These are phyloP conservation scores for Arxiozyma telluris DNA, from an alignment of 1,139 yeast genomes.

Conservation along the genomic window DNA sequence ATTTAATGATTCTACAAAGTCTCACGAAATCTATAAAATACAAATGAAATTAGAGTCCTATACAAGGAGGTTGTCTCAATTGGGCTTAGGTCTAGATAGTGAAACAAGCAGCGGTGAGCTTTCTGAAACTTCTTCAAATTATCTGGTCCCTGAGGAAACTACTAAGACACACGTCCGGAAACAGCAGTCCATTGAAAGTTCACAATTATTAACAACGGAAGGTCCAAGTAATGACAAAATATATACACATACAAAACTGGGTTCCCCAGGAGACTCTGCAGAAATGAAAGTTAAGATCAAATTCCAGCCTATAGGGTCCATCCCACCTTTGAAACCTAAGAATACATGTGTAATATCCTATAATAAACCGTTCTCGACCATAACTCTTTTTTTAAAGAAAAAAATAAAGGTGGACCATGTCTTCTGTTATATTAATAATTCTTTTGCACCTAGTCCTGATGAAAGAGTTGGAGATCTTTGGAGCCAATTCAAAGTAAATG, in stretches of 20 bases:
- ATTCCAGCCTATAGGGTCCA: constrained; percentile 29
- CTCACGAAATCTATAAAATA: constrained; percentile 4
- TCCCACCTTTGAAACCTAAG: constrained; percentile 21
- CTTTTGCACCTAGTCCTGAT: constrained; percentile 30
- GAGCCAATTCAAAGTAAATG: constrained; percentile 26
- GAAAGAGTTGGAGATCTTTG: constrained; percentile 28
- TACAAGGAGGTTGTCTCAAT: constrained; percentile 20
- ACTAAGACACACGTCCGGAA: background rate
- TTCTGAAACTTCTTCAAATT: background rate
- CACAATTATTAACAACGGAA: background rate
- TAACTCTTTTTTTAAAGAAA: constrained; percentile 18
- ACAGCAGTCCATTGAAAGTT: background rate
- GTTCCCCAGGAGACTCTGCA: background rate
- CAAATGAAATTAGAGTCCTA: constrained; percentile 21
- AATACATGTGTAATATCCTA: constrained; percentile 22
- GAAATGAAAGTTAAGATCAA: constrained; percentile 20
- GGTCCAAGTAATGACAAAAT: background rate
- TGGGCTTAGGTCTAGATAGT: constrained; percentile 17
- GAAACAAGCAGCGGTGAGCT: constrained; percentile 3
- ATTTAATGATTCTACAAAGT: background rate
- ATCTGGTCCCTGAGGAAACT: too few relatives aligned
- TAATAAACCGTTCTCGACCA: constrained; percentile 23
- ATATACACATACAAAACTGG: background rate
- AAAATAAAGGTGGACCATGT: constrained; percentile 20
- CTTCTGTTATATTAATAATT: constrained; percentile 28